Base-by-base conservation (phyloP, 2,329 filamentous ascomycete species). In the Rugonectria rugulosa region DNA sequence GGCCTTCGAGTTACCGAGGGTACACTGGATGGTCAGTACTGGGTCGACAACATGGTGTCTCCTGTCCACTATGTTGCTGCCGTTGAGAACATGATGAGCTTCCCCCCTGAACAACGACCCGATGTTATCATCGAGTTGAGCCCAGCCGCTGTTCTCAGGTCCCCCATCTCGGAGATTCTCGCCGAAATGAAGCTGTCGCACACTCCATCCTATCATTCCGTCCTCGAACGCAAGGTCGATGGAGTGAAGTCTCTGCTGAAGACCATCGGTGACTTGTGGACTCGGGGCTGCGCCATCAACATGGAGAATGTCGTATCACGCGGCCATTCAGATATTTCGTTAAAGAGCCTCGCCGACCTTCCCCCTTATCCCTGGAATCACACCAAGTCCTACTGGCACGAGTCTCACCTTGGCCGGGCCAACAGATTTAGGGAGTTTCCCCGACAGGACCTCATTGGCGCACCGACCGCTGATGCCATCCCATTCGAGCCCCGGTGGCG, bases 281-380 rank as follows among this genome's bases (percentile, higher is more conserved):
- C 64, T 6, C 61, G 59, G n/a, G 77, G 76, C 2, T 66, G 52
- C 17, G 43, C 56, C 1, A 38, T 75, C 3, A 59, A 74, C 17
- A 68, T 79, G 60, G 58, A 70, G 5, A 64, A 62, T 12, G 61
- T 73, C 17, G 60, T 72, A 17, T 61, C 57, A 21, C 65, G 61
- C 27, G 34, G 45, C 10, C 51, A 57, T 9, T 36, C 29, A 6
- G 48, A 12, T n/a, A 26, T 7, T 48, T 31, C 4, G 64, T 64
- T 51, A n/a, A 70, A 69, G 48, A 75, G 75, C 17, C 68, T 84
- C 3, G 62, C 72, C 1, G 75, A 79, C 53, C 65, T 85, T 26
- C 82, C 83, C 2, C 72, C 75, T 1, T 85, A 85, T 56, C 75
- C 79, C 3, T 85, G 82, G 81, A 82, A 84, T 24, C 82, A 84